Base-by-base conservation (phyloP, 2,329 filamentous ascomycete genomes). In the Nothomitra cinnamomea region DNA sequence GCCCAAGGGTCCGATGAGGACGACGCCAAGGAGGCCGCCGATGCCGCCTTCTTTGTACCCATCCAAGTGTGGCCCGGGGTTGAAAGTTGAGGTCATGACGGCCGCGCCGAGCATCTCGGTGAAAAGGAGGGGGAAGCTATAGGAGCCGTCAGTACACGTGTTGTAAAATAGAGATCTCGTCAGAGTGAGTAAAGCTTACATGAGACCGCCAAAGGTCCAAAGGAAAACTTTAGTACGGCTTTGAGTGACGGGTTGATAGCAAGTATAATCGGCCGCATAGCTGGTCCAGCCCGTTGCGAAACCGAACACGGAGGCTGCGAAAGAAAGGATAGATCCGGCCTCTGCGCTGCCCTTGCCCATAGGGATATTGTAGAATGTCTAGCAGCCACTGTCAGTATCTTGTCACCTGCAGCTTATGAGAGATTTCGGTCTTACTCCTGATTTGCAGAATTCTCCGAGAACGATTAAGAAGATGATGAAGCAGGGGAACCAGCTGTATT, bases 261-360 rank as follows among this genome's bases (percentile, higher is more conserved):
- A 83, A 21, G 83, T 87, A 65, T 88, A 90, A 62, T 90, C 85
- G 7, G 83, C 81, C 0, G 85, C 83, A 56, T 82, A 85, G 5
- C 76, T 76, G 1, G 82, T 79, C 85, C 86, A 92, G 54, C 85
- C 77, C 1, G 83, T 81, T 17, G 80, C 74, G 62, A 84, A 82
- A 40, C 82, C 78, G 64, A 79, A 82, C 35, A 88, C 71, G 17
- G 81, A 75, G 12, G 80, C 74, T 45, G 79, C 75, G 61, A 84
- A 84, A 54, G 78, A 80, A 47, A 92, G 71, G 41, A 82, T 66
- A 54, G 70, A 63, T 55, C 82, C 76, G 54, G 82, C 67, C 61
- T 87, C 82, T 1, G 72, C 67, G 1, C 62, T 72, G 5, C 83
- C 83, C 1, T 69, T 66, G 7, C 66, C 67, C 71, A 82, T 79